Conservation (phyloP, 345 rosid species). For the Citrus cavaleriei region DNA sequence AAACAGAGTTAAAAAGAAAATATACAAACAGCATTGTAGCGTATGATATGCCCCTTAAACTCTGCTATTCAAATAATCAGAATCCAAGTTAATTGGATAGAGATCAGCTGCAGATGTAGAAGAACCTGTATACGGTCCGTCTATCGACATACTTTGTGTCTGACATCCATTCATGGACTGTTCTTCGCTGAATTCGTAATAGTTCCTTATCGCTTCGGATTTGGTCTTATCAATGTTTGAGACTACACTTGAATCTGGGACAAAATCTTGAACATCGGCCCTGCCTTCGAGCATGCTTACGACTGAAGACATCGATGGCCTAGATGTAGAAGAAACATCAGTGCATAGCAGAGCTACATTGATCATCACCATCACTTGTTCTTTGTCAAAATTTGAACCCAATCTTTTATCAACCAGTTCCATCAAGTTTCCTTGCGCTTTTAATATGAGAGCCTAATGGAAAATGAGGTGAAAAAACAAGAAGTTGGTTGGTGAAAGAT, state of each 20-base stretch:
- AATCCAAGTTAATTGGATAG: conserved; percentile 23
- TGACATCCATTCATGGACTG: background rate
- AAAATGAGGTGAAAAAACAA: background rate
- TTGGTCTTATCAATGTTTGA: background rate
- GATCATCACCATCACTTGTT: conserved; percentile 42
- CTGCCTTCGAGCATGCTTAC: conserved; percentile 60
- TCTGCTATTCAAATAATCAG: conserved; percentile 15
- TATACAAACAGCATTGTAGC: background rate
- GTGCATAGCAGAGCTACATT: conserved; percentile 46
- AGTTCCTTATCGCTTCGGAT: conserved; percentile 15
- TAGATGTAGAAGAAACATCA: conserved; percentile 25
- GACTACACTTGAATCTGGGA: background rate
- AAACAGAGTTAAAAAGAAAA: too few relatives aligned
- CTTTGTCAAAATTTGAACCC: conserved; percentile 36
- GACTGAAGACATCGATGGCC: conserved; percentile 58
- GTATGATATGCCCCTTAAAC: background rate
- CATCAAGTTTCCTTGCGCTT: conserved; percentile 33
- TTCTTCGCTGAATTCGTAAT: conserved; percentile 5
- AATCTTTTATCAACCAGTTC: conserved; percentile 45
- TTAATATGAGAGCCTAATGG: conserved; percentile 32
- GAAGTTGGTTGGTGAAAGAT: background rate
- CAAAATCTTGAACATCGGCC: conserved; percentile 17
- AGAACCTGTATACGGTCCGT: conserved; percentile 11
- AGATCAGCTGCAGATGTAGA: conserved; percentile 33
- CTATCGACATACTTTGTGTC: conserved; percentile 15